Evolutionary conservation across 2,329 filamentous ascomycete species (phyloP), one percentile per base, ranked within the genome.

Genomic region (Cladosporium sphaerospermum): DNA sequence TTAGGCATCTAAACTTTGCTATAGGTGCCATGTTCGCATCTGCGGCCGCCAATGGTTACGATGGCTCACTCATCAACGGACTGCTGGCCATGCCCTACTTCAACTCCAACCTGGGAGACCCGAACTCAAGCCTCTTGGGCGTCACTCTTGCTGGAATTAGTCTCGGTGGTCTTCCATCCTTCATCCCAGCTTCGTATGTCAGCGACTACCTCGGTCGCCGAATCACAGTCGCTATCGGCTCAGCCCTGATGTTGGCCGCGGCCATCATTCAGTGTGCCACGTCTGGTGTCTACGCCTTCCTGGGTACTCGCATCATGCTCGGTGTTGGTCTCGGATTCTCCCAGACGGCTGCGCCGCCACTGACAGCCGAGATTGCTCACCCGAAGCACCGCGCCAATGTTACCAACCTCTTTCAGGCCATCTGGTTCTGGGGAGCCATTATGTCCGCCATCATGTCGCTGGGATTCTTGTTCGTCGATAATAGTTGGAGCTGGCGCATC

Each of bases 201-300:
- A 60, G 57, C 49, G 64, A 66, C 39, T 60, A 58, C 54, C 54
- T 58, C 39, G 64, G 62, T n/a, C 57, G 63, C 11, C 59, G 63
- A 10, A 61, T 63, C n/a, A 61, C 58, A 39, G 61, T 62, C 18
- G 56, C 56, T 11, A 43, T 69, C 23, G 75, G 75, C 19, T 75
- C 73, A 56, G 16, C 69, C 13, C 63, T 78, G 53, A 77, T 77
- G 73, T 61, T 75, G 54, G 56, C 72, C 16, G 75, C 73, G 49
- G 74, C 71, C 33, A 58, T 69, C 9, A 51, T 59, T 10, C 48
- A 64, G 59, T 45, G 59, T 59, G 39, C 62, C 43, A 67, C 55
- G 54, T 65, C 47, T 57, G 61, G 52, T 53, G 59, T 51, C 55
- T 65, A 46, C 51, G 63, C 54, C 49, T 71, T 46, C 47, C 33